A percentile compares a stretch with the other conserved stretches of the same genome.
phyloP scores from a whole-genome alignment of 139 green algal genomes.

The Limnomonas spitsbergensis region DNA sequence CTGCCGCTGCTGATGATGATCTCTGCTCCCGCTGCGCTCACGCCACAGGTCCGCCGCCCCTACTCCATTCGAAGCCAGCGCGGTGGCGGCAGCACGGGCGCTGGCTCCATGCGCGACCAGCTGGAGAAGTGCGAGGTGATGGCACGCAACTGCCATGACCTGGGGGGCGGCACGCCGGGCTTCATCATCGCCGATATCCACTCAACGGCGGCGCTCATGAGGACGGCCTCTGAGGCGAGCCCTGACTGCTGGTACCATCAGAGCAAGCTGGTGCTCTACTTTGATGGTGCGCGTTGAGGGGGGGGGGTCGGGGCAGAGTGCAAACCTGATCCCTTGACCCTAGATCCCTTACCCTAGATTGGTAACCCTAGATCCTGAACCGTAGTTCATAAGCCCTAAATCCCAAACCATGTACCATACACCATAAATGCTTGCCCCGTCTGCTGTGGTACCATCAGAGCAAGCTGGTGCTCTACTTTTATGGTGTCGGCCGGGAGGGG shows the following conservation, averaged over 20 bases:
- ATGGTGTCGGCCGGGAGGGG: not conserved
- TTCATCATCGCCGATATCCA: conserved; percentile 39
- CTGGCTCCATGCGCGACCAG: conserved; percentile 39
- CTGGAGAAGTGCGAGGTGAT: conserved; percentile 16
- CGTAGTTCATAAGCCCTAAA: too few species aligned
- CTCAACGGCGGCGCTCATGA: conserved; percentile 25
- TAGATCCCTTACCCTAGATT: too few species aligned
- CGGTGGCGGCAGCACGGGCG: not conserved
- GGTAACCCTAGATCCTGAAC: too few species aligned
- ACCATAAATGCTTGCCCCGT: conserved; percentile 17
- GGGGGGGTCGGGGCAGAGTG: not conserved
- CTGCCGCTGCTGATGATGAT: too few species aligned
- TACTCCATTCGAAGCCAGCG: conserved; percentile 52
- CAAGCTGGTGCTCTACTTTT: conserved; percentile 17
- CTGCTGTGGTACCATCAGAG: conserved; percentile 24
- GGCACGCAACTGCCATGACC: conserved; percentile 17
- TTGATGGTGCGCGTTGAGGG: conserved; percentile 3
- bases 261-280: conserved; percentile 16
- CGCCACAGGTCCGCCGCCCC: conserved; percentile 36
- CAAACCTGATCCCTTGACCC: not conserved
- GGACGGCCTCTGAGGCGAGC: conserved; percentile 1
- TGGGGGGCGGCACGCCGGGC: conserved; percentile 26
- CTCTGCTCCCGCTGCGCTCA: too few species aligned
- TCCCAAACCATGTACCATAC: too few species aligned
- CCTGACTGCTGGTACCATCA: conserved; percentile 23